A percentile compares a stretch with the other conserved stretches of the same genome.
phyloP scores from a whole-genome alignment of 441 rosid species.

The Eruca vesicaria region DNA sequence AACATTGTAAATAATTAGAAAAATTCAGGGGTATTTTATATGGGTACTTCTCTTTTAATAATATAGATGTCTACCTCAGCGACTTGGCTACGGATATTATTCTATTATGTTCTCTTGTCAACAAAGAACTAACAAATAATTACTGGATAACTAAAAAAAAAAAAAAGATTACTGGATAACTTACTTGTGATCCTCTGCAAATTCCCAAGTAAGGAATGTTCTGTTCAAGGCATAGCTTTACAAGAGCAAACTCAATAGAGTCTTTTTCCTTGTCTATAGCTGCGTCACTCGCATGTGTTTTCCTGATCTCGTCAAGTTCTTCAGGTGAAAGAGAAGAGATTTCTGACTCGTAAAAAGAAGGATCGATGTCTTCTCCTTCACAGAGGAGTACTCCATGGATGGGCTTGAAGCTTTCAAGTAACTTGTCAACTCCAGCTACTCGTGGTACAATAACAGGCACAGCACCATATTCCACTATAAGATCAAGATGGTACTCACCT shows the following conservation, averaged over 20 bases:
- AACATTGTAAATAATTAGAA: no score
- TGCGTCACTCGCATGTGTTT: conserved; percentile 60
- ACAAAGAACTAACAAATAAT: not conserved
- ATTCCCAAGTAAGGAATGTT: conserved; percentile 80
- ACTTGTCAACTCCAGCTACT: conserved; percentile 72
- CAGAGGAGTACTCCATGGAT: conserved; percentile 90
- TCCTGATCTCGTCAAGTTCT: conserved; percentile 66
- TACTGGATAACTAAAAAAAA: no score
- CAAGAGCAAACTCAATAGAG: conserved; percentile 61
- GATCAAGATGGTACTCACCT: conserved; percentile 93
- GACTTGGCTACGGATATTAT: not conserved
- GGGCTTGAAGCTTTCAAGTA: conserved; percentile 81
- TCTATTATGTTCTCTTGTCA: not conserved
- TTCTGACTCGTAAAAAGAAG: conserved; percentile 61
- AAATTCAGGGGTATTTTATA: no score
- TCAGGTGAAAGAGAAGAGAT: conserved; percentile 45
- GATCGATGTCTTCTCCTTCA: conserved; percentile 90
- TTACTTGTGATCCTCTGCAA: conserved; percentile 83
- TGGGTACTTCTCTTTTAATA: no score
- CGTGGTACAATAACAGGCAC: conserved; percentile 87
- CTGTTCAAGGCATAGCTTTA: conserved; percentile 70
- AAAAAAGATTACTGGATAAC: no score
- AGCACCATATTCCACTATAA: conserved; percentile 69
- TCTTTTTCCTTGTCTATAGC: conserved; percentile 74
- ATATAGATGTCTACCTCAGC: not conserved